These are phyloP conservation scores for Mimosa bimucronata DNA, from an alignment of 306 rosid species.

Conservation along the genomic window DNA sequence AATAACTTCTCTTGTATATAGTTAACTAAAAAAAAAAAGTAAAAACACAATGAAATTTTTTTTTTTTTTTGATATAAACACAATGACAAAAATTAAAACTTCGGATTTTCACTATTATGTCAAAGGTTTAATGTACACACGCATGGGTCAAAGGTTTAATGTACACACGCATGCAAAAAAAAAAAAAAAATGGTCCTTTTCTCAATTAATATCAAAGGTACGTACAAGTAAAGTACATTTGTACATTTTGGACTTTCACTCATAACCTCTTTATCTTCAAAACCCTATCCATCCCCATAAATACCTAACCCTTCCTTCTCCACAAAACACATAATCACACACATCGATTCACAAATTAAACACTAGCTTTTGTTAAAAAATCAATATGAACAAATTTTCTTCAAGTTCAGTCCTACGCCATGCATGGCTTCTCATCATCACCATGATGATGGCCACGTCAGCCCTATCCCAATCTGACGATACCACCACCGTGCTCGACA, in stretches of 20 bases:
- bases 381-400: not conserved
- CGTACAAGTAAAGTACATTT: not conserved
- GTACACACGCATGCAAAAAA: not conserved
- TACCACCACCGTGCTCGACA: slow-evolving; percentile 46
- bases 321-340: not conserved
- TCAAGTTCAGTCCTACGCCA: slow-evolving; percentile 21
- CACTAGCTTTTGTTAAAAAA: not conserved
- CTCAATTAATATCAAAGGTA: not conserved
- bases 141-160: not conserved
- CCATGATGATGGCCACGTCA: slow-evolving; percentile 31
- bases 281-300: not conserved
- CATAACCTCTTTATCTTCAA: not conserved
- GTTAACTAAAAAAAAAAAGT: too few species aligned
- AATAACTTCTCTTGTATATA: too few species aligned
- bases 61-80: too few species aligned
- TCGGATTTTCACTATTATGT: not conserved
- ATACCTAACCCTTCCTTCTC: not conserved
- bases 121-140: not conserved
- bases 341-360: not conserved
- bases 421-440: slow-evolving; percentile 27
- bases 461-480: slow-evolving; percentile 36
- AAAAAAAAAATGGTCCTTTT: not conserved
- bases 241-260: not conserved
- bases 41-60: not conserved
- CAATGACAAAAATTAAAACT: too few species aligned